Conservation (phyloP, 108 stramenopile genomes). For the Nitzschia sp. region DNA sequence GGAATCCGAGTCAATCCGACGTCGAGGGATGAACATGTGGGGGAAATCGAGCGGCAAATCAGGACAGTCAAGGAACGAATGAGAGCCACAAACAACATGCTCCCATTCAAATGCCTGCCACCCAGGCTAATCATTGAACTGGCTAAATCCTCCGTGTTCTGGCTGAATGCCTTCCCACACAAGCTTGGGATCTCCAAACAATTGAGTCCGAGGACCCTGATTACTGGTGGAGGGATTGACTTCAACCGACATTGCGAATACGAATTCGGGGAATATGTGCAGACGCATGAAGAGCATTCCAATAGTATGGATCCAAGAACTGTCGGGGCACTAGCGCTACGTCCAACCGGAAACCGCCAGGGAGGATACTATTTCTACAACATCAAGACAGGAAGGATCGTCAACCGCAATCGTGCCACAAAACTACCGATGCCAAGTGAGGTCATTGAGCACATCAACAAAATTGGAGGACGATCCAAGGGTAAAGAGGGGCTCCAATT, state of each 20-base stretch:
- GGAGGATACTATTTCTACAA: constrained; percentile 37
- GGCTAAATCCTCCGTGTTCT: constrained; percentile 21
- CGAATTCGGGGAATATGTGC: constrained; percentile 45
- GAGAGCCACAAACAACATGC: constrained; percentile 20
- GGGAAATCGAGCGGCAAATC: constrained; percentile 46
- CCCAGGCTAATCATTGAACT: constrained; percentile 22
- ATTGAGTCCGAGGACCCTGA: constrained; percentile 26
- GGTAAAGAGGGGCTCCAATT: neutral
- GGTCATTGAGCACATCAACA: constrained; percentile 28
- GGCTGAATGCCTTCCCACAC: constrained; percentile 32
- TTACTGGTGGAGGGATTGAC: constrained; percentile 21
- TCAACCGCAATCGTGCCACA: constrained; percentile 19
- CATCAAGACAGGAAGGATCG: constrained; percentile 25
- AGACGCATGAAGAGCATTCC: constrained; percentile 43
- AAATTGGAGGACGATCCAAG: constrained; percentile 1
- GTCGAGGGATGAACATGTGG: constrained; percentile 43
- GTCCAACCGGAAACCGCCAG: constrained; percentile 49
- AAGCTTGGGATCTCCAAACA: constrained; percentile 7
- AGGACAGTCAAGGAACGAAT: constrained; percentile 43
- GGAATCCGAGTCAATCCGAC: neutral
- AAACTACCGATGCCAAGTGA: constrained; percentile 40
- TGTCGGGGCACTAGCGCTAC: constrained; percentile 29
- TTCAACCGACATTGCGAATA: constrained; percentile 19
- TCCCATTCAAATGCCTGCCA: constrained; percentile 43
- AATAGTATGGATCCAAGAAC: constrained; percentile 30